These are phyloP conservation scores for Cytospora mali DNA, from an alignment of 2,329 filamentous ascomycete species.

Conservation along the genomic window DNA sequence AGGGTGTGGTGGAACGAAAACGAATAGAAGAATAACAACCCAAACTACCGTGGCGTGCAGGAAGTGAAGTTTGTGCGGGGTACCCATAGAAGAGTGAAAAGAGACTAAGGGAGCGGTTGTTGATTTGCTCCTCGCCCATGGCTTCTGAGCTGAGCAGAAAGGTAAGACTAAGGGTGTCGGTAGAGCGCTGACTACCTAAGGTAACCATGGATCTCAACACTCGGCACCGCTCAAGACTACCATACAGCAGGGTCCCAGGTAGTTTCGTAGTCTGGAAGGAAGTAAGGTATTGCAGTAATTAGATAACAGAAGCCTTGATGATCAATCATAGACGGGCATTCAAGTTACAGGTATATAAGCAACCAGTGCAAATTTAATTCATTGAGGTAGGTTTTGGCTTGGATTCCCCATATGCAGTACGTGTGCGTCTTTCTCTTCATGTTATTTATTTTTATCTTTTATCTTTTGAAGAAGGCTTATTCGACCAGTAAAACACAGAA, in stretches of 20 bases:
- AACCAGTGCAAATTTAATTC: no score
- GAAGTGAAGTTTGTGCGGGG: conserved; percentile 8
- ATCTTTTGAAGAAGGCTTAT: no score
- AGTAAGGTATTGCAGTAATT: no score
- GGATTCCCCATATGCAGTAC: no score
- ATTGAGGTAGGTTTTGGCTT: no score
- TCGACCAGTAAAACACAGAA: no score
- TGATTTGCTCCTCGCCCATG: conserved; percentile 10
- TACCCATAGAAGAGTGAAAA: not conserved
- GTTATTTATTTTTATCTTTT: no score
- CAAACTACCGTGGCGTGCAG: not conserved
- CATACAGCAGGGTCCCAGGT: no score
- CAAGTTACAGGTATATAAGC: no score
- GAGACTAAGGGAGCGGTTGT: not conserved
- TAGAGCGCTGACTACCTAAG: not conserved
- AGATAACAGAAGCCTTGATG: not conserved
- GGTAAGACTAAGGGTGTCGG: not conserved
- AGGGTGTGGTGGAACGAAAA: conserved; percentile 10
- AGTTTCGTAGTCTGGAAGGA: no score
- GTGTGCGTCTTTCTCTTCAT: no score
- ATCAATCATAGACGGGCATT: conserved; percentile 16
- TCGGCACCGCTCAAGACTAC: no score
- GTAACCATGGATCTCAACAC: not conserved
- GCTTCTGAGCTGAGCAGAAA: not conserved
- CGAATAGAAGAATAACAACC: conserved; percentile 5